Evolutionary conservation across 371 early-diverging fungal genomes (phyloP).

Genomic region (Gilbertella persicaria): DNA sequence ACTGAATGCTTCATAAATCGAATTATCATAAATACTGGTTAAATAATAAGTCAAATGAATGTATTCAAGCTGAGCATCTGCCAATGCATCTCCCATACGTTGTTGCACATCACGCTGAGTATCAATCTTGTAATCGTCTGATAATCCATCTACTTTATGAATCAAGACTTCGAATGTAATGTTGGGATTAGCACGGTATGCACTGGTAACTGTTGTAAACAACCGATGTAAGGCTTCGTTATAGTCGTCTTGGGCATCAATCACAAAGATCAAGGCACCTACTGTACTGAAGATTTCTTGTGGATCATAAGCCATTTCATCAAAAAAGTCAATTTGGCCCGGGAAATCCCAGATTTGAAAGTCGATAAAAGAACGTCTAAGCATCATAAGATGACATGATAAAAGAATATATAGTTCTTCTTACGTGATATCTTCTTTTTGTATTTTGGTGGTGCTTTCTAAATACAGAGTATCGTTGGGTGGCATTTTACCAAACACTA

Average conservation of each 20-base stretch:
- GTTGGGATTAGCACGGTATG: slow-evolving; percentile 77
- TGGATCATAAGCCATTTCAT: slow-evolving; percentile 67
- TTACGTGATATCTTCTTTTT: slow-evolving; percentile 76
- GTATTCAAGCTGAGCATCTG: slow-evolving; percentile 79
- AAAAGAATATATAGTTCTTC: too few species aligned
- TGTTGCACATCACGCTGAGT: slow-evolving; percentile 92
- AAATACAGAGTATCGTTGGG: slow-evolving; percentile 92
- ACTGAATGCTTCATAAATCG: slow-evolving; percentile 93
- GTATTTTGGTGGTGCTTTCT: slow-evolving; percentile 82
- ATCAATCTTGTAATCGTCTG: slow-evolving; percentile 93
- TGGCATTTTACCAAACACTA: slow-evolving; percentile 91
- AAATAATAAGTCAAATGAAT: slow-evolving; percentile 84
- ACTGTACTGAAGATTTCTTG: slow-evolving; percentile 75
- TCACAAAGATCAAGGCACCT: slow-evolving; percentile 88
- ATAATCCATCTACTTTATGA: slow-evolving; percentile 95
- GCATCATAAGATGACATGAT: too few species aligned
- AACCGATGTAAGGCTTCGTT: slow-evolving; percentile 78
- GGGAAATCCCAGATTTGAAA: slow-evolving; percentile 95
- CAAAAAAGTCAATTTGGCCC: slow-evolving; percentile 85
- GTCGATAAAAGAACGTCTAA: slow-evolving; percentile 78
- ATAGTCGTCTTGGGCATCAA: slow-evolving; percentile 95
- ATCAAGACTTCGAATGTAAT: slow-evolving; percentile 92
- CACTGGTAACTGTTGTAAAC: slow-evolving; percentile 74
- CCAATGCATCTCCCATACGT: slow-evolving; percentile 83
- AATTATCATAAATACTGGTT: slow-evolving; percentile 94